Conservation (phyloP, 2,329 filamentous ascomycete genomes). For the Aspergillus fumigatiaffinis region DNA sequence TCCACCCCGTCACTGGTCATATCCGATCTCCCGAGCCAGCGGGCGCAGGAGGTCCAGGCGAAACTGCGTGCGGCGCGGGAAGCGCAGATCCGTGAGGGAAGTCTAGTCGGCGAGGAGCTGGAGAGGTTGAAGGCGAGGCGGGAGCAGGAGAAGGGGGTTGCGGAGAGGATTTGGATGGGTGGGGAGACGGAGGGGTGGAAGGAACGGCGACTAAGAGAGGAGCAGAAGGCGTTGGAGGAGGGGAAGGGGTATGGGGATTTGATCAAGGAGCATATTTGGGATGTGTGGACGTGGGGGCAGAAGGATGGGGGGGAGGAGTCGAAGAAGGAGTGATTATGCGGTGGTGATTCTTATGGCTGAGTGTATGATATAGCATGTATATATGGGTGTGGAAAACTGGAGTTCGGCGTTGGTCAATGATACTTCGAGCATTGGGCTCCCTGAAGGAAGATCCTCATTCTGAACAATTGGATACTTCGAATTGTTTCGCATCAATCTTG, state of each 20-base stretch:
- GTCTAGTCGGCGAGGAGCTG: slow-evolving; percentile 24
- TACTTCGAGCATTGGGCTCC: no score
- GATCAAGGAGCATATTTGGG: slow-evolving; percentile 45
- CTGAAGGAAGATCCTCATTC: no score
- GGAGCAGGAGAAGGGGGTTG: slow-evolving; percentile 26
- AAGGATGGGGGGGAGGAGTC: slow-evolving; percentile 10
- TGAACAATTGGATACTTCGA: no score
- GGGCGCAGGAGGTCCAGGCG: slow-evolving; percentile 31
- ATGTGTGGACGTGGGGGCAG: slow-evolving; percentile 42
- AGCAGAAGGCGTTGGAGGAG: slow-evolving; percentile 40
- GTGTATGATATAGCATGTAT: not conserved
- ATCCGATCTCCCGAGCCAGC: slow-evolving; percentile 28
- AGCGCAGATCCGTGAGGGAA: slow-evolving; percentile 21
- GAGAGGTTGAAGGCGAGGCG: slow-evolving; percentile 31
- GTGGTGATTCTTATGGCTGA: no score
- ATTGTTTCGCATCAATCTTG: no score
- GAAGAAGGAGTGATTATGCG: slow-evolving; percentile 1
- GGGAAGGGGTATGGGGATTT: slow-evolving; percentile 44
- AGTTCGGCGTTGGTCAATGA: no score
- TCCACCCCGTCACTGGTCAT: slow-evolving; percentile 12
- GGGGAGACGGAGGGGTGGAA: slow-evolving; percentile 43
- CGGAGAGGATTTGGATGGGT: slow-evolving; percentile 38
- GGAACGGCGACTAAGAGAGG: slow-evolving; percentile 38
- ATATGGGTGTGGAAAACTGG: no score
- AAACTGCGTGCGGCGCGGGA: slow-evolving; percentile 26